Evolutionary conservation across 2,329 filamentous ascomycete genomes (phyloP).

Genomic region (Pestalotiopsis sp.): DNA sequence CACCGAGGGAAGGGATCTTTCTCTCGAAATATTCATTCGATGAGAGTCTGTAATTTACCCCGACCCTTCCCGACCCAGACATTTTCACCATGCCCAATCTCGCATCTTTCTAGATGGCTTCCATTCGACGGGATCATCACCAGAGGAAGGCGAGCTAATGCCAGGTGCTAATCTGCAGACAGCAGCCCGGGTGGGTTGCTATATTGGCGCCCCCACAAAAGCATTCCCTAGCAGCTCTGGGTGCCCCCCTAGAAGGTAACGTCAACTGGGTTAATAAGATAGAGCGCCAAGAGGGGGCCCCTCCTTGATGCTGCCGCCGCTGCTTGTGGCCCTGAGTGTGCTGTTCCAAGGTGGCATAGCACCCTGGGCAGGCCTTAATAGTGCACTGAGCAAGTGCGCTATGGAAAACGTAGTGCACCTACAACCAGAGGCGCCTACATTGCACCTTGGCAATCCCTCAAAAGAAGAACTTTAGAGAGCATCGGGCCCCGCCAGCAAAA

Average conservation of each 20-base stretch:
- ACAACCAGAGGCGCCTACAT: too few species aligned
- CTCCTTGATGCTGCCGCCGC: background rate
- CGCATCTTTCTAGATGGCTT: slow-evolving; percentile 14
- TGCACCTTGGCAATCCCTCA: background rate
- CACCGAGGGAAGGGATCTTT: background rate
- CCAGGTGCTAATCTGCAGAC: slow-evolving; percentile 4
- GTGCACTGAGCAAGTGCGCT: background rate
- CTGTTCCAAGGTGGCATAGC: background rate
- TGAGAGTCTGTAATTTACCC: slow-evolving; percentile 1
- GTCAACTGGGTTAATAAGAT: background rate
- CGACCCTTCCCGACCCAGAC: background rate
- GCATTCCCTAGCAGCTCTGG: background rate
- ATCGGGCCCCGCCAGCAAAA: background rate
- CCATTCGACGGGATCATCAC: background rate
- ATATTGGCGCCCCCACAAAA: slow-evolving; percentile 12
- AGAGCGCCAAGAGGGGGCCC: background rate
- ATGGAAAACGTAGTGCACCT: background rate
- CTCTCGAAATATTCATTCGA: background rate
- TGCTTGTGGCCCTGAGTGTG: background rate
- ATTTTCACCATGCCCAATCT: slow-evolving; percentile 9
- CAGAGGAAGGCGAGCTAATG: slow-evolving; percentile 1
- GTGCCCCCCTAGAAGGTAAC: background rate
- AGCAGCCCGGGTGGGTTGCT: slow-evolving; percentile 4
- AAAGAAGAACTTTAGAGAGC: background rate
- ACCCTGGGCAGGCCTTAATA: background rate